Base-by-base conservation (phyloP, 2,329 filamentous ascomycete species). In the Pezicula neosporulosa region DNA sequence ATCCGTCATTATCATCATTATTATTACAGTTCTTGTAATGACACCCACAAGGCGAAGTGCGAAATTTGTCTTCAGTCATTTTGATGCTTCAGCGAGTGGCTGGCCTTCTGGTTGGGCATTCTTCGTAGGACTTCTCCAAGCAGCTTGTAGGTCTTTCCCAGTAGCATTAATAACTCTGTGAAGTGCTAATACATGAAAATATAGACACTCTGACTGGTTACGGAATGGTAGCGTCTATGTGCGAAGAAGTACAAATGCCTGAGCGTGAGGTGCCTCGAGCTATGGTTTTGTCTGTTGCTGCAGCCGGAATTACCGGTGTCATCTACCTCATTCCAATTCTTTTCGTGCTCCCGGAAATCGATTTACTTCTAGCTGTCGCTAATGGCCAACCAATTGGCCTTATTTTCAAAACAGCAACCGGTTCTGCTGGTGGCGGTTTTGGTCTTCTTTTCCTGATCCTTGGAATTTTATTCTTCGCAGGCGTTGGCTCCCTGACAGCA, bases 351-450 rank as follows among this genome's bases (percentile, higher is more conserved):
- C 87, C 88, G 0, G 78, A 87, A 46, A 78, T 91, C 6, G 61
- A 81, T 55, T 68, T 74, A 44, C 78, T 92, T 15, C 80, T 89
- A 27, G 67, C 70, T 2, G 85, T 87, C 13, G 78, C 85, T 19
- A 89, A 83, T 61, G 85, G 85, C 8, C 89, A 92, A 61, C 88
- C 89, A 1, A 87, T 93, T 55, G 87, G 86, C 8, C 73, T 86
- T 4, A 72, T 92, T 30, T 92, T 92, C 77, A 89, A 89, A 70
- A 83, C 74, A 0, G 87, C 84, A 9, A 91, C 88, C 7, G 60
- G 61, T 16, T 61, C 57, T 0, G 59, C 60, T n/a, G 82, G 74
- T 5, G 89, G 87, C 21, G 89, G 88, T 0, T 90, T 93, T 57
- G 87, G 85, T 0, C 75, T 92, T 6, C 75, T 91, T 13, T 87